These are phyloP conservation scores for Warburgia ugandensis DNA, from an alignment of 164 flowering plant genomes.

Conservation along the genomic window DNA sequence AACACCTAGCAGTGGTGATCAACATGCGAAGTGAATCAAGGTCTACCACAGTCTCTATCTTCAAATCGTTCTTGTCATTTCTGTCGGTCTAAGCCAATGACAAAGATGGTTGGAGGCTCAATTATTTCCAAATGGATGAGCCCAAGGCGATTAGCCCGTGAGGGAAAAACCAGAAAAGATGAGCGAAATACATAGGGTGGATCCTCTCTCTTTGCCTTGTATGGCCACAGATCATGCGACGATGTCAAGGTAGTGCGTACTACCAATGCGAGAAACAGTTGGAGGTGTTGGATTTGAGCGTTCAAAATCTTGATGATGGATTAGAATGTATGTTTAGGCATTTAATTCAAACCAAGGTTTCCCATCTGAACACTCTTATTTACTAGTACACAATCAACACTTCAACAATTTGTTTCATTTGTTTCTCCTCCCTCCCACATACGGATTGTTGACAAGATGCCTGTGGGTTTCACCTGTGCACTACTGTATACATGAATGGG, in stretches of 20 bases:
- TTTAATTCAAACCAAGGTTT: background rate
- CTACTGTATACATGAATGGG: no score
- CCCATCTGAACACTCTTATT: background rate
- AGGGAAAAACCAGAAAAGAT: slow-evolving; percentile 1
- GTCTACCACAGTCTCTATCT: slow-evolving; percentile 20
- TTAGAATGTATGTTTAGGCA: background rate
- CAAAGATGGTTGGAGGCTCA: slow-evolving; percentile 23
- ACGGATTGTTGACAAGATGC: no score
- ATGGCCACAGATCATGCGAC: slow-evolving; percentile 8
- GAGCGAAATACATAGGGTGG: slow-evolving; percentile 30
- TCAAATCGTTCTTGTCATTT: slow-evolving; percentile 25
- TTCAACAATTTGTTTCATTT: no score
- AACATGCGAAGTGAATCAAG: slow-evolving; percentile 27
- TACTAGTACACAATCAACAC: no score
- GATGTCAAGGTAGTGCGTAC: background rate
- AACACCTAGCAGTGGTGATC: slow-evolving; percentile 11
- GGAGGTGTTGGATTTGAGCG: background rate
- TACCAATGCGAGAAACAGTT: background rate
- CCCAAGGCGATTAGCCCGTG: slow-evolving; percentile 8
- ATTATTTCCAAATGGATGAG: slow-evolving; percentile 21
- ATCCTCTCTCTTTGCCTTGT: slow-evolving; percentile 16
- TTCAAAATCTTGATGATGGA: background rate
- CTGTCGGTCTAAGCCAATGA: slow-evolving; percentile 18
- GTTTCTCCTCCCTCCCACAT: no score
- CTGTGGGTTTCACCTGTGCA: no score